Evolutionary conservation across 345 rosid species (phyloP), one percentile per base, ranked within the genome.

Genomic region (Abelmoschus esculentus): DNA sequence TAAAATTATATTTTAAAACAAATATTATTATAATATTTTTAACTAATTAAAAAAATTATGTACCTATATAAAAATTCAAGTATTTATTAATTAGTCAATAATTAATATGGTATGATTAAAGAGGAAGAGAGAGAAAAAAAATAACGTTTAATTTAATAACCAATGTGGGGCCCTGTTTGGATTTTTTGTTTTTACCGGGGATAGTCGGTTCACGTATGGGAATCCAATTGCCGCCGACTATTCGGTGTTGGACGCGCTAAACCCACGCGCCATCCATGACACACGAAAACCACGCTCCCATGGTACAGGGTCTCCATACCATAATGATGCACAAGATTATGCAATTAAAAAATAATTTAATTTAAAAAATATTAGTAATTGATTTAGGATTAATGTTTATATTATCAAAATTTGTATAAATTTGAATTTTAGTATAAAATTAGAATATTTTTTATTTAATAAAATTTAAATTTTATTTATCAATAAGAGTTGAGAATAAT

Each of bases 271-370:
- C 14, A 56, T 66, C 69, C 14, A 1, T 3, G 57, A 65, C 80
- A 78, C 80, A 66, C 77, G 76, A 79, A 78, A 76, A 56, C 77
- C 67, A 70, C 80, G n/a, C 80, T 28, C 65, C 18, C 44, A 49
- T 49, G n/a, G 6, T 14, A 11, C 6, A 4, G 3, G 14, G 12
- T 46, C 14, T 11, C 69, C 13, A 70, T 19, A 54, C 26, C 26
- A 22, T n/a, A 22, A 50, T 7, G 9, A 11, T 12, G 68, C 36
- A 12, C 5, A 3, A 46, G 72, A 66, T 70, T 49, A 15, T 14
- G 38, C 40, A n/a, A 54, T 36, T 42, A 50, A 22, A 22, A 22
- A 22, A 22, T 22, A 22, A 22, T 22, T 22, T 22, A 22, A 22
- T 22, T 22, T 22, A 22, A 22, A 22, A 22, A 22, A 22, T 22